These are phyloP conservation scores for Fusarium fujikuroi DNA, from an alignment of 2,329 filamentous ascomycete species.

Conservation along the genomic window DNA sequence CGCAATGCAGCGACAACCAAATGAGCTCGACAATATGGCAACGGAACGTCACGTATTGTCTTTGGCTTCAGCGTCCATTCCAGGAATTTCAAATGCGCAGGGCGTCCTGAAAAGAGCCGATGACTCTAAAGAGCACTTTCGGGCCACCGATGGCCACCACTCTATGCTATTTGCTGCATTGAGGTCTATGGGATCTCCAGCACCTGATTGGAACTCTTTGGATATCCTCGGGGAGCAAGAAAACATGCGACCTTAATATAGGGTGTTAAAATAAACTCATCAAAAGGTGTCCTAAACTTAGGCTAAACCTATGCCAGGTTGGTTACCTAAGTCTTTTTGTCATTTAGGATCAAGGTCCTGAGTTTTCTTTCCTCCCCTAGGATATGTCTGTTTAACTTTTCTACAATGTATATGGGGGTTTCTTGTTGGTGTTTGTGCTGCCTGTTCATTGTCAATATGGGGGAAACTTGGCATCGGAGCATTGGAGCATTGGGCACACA, in stretches of 20 bases:
- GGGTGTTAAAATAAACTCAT: too few relatives aligned
- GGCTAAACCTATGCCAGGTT: too few relatives aligned
- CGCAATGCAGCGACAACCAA: constrained; percentile 21
- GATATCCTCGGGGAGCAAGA: too few relatives aligned
- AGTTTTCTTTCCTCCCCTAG: too few relatives aligned
- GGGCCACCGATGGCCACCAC: constrained; percentile 9
- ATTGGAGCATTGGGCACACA: background rate
- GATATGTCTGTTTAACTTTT: background rate
- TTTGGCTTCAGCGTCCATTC: background rate
- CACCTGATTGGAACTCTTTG: background rate
- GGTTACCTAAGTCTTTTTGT: too few relatives aligned
- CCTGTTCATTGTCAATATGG: background rate
- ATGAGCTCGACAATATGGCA: background rate
- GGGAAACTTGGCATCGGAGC: background rate
- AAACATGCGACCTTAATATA: too few relatives aligned
- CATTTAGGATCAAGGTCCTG: too few relatives aligned
- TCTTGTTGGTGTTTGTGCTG: background rate
- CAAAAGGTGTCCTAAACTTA: too few relatives aligned
- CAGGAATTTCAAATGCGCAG: background rate
- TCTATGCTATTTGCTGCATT: background rate
- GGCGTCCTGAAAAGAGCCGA: background rate
- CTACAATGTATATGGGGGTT: background rate
- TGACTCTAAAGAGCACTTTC: constrained; percentile 23
- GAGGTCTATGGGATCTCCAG: background rate
- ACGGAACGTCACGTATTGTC: background rate